Evolutionary conservation across 1,139 yeast species (phyloP).

Genomic region (Suhomyces bolitotheri): DNA sequence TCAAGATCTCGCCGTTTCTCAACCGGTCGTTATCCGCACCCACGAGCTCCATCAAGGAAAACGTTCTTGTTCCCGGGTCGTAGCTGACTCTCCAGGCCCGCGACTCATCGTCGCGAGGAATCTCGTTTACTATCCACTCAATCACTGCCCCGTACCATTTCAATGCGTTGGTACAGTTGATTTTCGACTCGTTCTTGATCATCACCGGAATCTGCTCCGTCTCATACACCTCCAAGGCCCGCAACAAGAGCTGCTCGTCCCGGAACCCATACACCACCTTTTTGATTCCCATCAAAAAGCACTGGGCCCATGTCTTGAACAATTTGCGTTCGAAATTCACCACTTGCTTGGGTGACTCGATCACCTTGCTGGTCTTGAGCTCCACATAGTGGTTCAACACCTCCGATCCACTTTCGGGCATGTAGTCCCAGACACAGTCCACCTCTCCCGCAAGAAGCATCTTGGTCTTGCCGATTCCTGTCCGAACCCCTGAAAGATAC

Average conservation of each 20-base stretch:
- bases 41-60: conserved; percentile 31
- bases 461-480: conserved; percentile 77
- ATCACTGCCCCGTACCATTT: conserved; percentile 84
- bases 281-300: conserved; percentile 81
- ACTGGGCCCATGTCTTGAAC: conserved; percentile 88
- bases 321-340: conserved; percentile 69
- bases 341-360: conserved; percentile 55
- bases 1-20: conserved; percentile 44
- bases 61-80: conserved; percentile 35
- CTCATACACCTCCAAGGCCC: conserved; percentile 68
- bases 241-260: conserved; percentile 64
- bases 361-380: conserved; percentile 66
- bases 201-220: conserved; percentile 77
- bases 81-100: conserved; percentile 35
- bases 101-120: conserved; percentile 49
- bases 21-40: conserved; percentile 29
- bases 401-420: conserved; percentile 50
- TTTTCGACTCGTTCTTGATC: conserved; percentile 43
- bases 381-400: conserved; percentile 79
- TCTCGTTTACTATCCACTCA: conserved; percentile 65
- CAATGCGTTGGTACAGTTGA: conserved; percentile 73
- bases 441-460: conserved; percentile 85
- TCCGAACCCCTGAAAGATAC: conserved; percentile 72
- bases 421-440: conserved; percentile 83
- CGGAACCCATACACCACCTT: conserved; percentile 83